Base-by-base conservation (phyloP, 371 early-diverging fungal genomes). In the Nematocida major region DNA sequence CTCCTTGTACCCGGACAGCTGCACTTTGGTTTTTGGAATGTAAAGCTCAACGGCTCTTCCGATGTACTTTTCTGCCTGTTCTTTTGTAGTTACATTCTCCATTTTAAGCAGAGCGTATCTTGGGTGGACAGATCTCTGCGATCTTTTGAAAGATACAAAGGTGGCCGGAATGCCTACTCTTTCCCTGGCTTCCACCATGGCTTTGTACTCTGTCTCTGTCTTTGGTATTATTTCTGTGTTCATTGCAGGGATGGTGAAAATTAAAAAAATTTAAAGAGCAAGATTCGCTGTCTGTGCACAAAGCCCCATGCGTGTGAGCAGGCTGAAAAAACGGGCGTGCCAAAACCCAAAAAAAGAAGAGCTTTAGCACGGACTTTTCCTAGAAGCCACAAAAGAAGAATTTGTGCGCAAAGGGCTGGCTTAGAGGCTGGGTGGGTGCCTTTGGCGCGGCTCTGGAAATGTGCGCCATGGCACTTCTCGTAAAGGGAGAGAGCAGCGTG, bases 91-190 rank as follows among this genome's bases (percentile, higher is more conserved):
- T 11, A 82, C 81, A 61, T 76, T 68, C 26, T 79, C 76, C 45
- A 85, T 81, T 47, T 66, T 81, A 26, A 85, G 32, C 9, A 85
- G 65, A 20, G 80, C 68, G 28, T 82, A 68, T 42, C 77, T 76
- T 32, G 81, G 82, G 68, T 81, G 49, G 2, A 82, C 63, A 20
- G 39, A 68, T 62, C 83, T 76, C 51, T 70, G 76, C 43, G 78
- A 80, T 68, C 85, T 70, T 68, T 73, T 82, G 73, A 78, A 78
- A 1, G 82, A 81, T 13, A 85, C 68, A 61, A 85, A 85, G n/a
- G 53, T 80, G 26, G 80, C 85, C 0, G 80, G 81, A 34, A 83
- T 81, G 28, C 68, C 36, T 15, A 66, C 54, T 48, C 54, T 79
- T 47, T 66, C 36, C 67, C 68, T 70, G 24, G 48, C 54, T 26